Base-by-base conservation (phyloP, 140 eudicot genomes). In the Eryngium alpinum region DNA sequence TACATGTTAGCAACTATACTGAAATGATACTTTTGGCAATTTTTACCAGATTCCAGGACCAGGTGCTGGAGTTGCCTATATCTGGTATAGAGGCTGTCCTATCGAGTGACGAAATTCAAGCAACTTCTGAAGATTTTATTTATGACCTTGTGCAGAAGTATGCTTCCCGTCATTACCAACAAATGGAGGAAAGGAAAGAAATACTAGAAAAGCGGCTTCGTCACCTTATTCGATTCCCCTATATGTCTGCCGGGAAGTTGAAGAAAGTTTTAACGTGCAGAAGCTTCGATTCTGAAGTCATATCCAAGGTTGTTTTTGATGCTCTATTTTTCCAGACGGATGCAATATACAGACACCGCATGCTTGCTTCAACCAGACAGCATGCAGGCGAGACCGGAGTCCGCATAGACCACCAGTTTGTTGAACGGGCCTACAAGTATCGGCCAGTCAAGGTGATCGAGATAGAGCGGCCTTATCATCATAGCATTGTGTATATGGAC, bases 401-500 rank as follows among this genome's bases (percentile, higher is more conserved):
- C 0, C 31, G 81, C 16, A 27, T 63, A 17, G 46, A 44, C 79
- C 88, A n/a, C 90, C 88, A 84, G 9, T 86, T 82, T 27, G 82
- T 80, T 12, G 88, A 87, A 79, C 87, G 96, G 43, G 88, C 89
- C 15, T 89, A 92, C 89, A 87, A 87, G 78, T 87, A 66, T 28
- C 81, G 89, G 34, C 91, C 90, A 0, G 83, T 88, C 25, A 92
- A 90, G 82, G 88, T 84, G 31, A 77, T 89, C 2, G 90, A 84
- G 67, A 83, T 92, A 9, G 89, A 86, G 75, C 79, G 57, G 34
- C 96, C 97, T 59, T 82, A 87, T 22, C 90, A 78, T 34, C 93
- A 89, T 75, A 86, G 92, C 60, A 52, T 89, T 16, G 94, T 87
- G 34, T 91, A 89, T 83, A 81, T 93, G 59, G 96, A 88, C 76